Percentiles rank a stretch among this genome's conserved stretches.
Conservation (phyloP, 805 yeast genomes). For the Sungouiella blattae region DNA sequence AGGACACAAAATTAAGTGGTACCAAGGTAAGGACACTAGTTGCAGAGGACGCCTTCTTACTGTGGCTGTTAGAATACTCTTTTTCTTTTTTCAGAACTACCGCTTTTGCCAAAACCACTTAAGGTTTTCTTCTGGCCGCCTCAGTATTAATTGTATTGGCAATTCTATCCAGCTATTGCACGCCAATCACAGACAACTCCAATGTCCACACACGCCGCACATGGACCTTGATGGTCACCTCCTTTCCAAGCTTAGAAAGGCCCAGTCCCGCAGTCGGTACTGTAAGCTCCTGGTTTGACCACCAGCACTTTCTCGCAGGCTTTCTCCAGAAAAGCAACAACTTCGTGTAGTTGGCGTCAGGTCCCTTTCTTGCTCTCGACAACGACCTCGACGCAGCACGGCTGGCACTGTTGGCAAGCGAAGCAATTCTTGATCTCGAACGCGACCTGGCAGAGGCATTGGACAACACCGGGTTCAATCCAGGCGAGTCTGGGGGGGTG, state of each 20-base stretch:
- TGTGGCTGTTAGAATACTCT: too few relatives aligned
- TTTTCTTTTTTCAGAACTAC: too few relatives aligned
- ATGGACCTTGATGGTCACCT: conserved; percentile 59
- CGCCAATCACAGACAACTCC: conserved; percentile 87
- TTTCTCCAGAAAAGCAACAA: conserved; percentile 91
- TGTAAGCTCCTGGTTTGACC: conserved; percentile 67
- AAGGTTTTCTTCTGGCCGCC: too few relatives aligned
- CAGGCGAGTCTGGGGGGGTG: conserved; percentile 43
- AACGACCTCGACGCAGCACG: conserved; percentile 58
- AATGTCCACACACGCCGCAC: conserved; percentile 95
- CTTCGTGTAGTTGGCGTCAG: conserved; percentile 49
- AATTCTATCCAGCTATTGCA: conserved; percentile 46
- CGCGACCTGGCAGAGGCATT: conserved; percentile 30
- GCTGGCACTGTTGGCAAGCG: conserved; percentile 53
- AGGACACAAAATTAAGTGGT: too few relatives aligned
- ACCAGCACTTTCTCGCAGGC: conserved; percentile 99
- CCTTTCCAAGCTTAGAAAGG: conserved; percentile 22
- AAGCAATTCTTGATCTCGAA: conserved; percentile 51
- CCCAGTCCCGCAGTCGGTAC: conserved; percentile 32
- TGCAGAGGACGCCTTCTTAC: too few relatives aligned
- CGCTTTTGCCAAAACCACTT: too few relatives aligned
- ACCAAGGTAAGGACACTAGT: too few relatives aligned
- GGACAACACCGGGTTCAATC: conserved; percentile 43
- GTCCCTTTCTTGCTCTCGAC: conserved; percentile 43
- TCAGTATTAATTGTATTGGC: too few relatives aligned